Conservation (phyloP, 139 green algal genomes). For the Chlamydomonas eustigma region DNA sequence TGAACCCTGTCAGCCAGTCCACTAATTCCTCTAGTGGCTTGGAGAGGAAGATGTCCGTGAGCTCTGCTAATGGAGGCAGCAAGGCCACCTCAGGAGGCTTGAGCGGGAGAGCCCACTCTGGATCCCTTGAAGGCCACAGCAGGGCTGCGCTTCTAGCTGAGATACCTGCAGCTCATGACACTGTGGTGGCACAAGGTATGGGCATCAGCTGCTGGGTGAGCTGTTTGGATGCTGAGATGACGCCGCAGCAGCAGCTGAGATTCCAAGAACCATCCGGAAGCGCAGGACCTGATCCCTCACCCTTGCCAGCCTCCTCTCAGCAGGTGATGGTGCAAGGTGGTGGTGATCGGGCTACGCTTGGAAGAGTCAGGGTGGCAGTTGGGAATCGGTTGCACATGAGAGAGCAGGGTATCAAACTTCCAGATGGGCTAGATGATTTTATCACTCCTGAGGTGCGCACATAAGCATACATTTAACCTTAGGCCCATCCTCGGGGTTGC, state of each 20-base stretch:
- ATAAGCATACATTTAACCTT: too few species aligned
- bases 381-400: conserved; percentile 70
- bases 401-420: conserved; percentile 39
- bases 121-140: too few species aligned
- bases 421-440: conserved; percentile 15
- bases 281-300: neutral
- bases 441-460: conserved; percentile 6
- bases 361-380: conserved; percentile 42
- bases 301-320: too few species aligned
- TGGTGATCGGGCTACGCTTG: neutral
- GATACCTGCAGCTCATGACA: neutral
- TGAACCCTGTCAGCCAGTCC: neutral
- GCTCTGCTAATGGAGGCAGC: neutral
- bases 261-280: neutral
- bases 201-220: neutral
- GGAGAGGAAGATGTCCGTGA: too few species aligned
- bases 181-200: neutral
- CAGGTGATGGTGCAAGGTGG: neutral
- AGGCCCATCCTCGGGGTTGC: too few species aligned
- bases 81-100: neutral
- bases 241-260: conserved; percentile 1
- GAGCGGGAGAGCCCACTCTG: too few species aligned
- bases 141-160: too few species aligned
- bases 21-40: neutral
- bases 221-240: neutral